Evolutionary conservation across 1,284 basidiomycete species (phyloP).

Genomic region (Boletus semigastroideus): DNA sequence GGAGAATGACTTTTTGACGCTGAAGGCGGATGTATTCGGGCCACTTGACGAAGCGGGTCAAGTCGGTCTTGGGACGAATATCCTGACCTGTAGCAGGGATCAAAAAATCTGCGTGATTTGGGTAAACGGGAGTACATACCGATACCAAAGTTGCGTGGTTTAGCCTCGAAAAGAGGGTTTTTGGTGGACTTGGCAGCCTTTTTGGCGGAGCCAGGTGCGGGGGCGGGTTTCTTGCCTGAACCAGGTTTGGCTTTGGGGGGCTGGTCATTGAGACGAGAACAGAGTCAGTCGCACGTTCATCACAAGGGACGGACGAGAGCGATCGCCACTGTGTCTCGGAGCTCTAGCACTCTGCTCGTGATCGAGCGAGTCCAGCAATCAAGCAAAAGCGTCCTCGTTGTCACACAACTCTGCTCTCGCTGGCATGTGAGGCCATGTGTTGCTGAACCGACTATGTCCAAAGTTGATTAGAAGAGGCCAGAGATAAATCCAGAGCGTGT

Average conservation of each 20-base stretch:
- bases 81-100: constrained; percentile 72
- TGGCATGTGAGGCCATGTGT: neutral
- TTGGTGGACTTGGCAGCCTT: constrained; percentile 79
- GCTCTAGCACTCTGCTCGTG: constrained; percentile 54
- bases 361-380: constrained; percentile 33
- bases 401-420: constrained; percentile 25
- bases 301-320: constrained; percentile 29
- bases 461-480: constrained; percentile 1
- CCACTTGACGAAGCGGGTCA: constrained; percentile 99
- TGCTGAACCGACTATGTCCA: constrained; percentile 27
- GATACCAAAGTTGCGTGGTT: constrained; percentile 92
- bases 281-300: constrained; percentile 48
- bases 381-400: constrained; percentile 21
- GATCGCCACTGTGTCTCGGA: constrained; percentile 57
- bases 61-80: constrained; percentile 87
- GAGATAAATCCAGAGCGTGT: constrained; percentile 12
- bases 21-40: constrained; percentile 98
- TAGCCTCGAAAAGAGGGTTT: constrained; percentile 96
- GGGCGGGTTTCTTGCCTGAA: constrained; percentile 76
- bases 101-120: neutral
- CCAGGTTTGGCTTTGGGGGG: constrained; percentile 68
- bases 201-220: constrained; percentile 72
- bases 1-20: constrained; percentile 97
- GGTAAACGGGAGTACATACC: constrained; percentile 53
- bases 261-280: constrained; percentile 87